Evolutionary conservation across 1,139 yeast species (phyloP).

Genomic region (Candida tropicalis): DNA sequence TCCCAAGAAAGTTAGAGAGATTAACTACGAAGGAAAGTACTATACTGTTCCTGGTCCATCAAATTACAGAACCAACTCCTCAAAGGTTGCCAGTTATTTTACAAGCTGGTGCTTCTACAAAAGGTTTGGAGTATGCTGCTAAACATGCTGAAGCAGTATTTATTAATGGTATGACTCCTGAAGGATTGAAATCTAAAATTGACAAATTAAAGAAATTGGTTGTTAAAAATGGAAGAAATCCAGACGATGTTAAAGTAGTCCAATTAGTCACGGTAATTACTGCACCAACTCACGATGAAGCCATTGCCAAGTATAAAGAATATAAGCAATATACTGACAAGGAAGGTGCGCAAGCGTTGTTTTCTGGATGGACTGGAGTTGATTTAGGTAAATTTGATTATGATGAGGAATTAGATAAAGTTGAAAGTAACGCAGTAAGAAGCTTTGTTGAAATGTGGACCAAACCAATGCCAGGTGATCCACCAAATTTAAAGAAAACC

Average conservation of each 20-base stretch:
- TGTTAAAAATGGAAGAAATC: slow-evolving; percentile 31
- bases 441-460: slow-evolving; percentile 32
- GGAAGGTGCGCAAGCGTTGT: slow-evolving; percentile 39
- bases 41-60: slow-evolving; percentile 49
- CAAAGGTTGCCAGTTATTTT: slow-evolving; percentile 46
- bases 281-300: slow-evolving; percentile 38
- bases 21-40: slow-evolving; percentile 37
- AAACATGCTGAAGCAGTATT: slow-evolving; percentile 47
- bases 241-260: slow-evolving; percentile 32
- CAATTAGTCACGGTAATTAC: slow-evolving; percentile 32
- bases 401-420: slow-evolving; percentile 31
- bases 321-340: slow-evolving; percentile 30
- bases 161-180: slow-evolving; percentile 32
- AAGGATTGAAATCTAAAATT: slow-evolving; percentile 28
- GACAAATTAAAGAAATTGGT: slow-evolving; percentile 29
- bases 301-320: slow-evolving; percentile 30
- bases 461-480: slow-evolving; percentile 28
- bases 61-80: slow-evolving; percentile 44
- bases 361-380: slow-evolving; percentile 39
- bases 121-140: slow-evolving; percentile 45
- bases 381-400: slow-evolving; percentile 30
- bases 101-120: slow-evolving; percentile 49
- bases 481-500: slow-evolving; percentile 25
- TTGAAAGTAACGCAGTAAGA: slow-evolving; percentile 29
- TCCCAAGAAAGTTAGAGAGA: slow-evolving; percentile 21